Conservation (phyloP, 2,329 filamentous ascomycete genomes). For the Cladosporium sp. region DNA sequence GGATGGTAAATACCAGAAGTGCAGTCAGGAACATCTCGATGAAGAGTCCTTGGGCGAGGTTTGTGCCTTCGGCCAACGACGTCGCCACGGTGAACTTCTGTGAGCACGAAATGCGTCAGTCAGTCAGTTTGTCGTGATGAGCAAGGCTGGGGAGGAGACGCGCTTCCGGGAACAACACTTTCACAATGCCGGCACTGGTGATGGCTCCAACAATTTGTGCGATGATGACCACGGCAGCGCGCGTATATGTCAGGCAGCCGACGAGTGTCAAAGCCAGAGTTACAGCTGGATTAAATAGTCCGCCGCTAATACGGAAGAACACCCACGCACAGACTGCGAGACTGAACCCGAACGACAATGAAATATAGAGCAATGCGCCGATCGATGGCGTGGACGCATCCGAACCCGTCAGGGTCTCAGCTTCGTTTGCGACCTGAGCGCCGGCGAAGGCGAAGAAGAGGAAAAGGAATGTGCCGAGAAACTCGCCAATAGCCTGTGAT, state of each 20-base stretch:
- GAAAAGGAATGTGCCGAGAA: conserved; percentile 32
- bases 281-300: conserved; percentile 44
- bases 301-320: conserved; percentile 40
- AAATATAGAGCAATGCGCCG: conserved; percentile 36
- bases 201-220: conserved; percentile 50
- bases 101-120: neutral
- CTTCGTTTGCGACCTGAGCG: conserved; percentile 36
- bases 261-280: conserved; percentile 50
- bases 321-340: conserved; percentile 40
- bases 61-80: conserved; percentile 43
- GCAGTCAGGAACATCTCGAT: conserved; percentile 39
- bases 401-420: conserved; percentile 16
- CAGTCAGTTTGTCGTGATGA: neutral
- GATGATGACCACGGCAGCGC: conserved; percentile 45
- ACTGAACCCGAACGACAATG: conserved; percentile 39
- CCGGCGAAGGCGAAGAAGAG: conserved; percentile 37
- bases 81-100: conserved; percentile 48
- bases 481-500: conserved; percentile 24
- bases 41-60: conserved; percentile 46
- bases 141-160: neutral
- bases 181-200: conserved; percentile 47
- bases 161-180: conserved; percentile 45
- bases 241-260: conserved; percentile 47
- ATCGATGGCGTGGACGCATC: conserved; percentile 15
- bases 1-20: conserved; percentile 46